Evolutionary conservation across 441 rosid genomes (phyloP).

Genomic region (Lepidium campestre): DNA sequence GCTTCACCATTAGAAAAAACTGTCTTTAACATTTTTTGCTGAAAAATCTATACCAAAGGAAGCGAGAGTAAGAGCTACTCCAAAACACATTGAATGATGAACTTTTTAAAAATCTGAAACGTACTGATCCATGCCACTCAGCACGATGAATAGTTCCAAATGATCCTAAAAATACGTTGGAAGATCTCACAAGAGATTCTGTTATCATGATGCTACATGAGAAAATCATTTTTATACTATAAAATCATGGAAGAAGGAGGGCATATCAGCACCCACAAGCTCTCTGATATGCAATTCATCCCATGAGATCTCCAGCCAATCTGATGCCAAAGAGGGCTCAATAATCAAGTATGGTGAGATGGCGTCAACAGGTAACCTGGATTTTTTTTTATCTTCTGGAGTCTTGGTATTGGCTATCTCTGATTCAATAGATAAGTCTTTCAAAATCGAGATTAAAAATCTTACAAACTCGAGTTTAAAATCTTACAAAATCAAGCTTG

Average conservation of each 20-base stretch:
- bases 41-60: neutral
- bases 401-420: constrained; percentile 34
- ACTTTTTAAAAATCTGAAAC: constrained; percentile 22
- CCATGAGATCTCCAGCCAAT: constrained; percentile 97
- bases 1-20: constrained; percentile 35
- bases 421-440: constrained; percentile 32
- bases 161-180: constrained; percentile 51
- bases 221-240: neutral
- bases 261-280: constrained; percentile 90
- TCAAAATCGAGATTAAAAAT: no score
- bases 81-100: neutral
- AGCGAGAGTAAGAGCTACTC: neutral
- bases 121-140: constrained; percentile 98
- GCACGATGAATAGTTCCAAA: constrained; percentile 98
- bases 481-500: no score
- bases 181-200: neutral
- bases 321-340: constrained; percentile 96
- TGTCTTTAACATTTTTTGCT: neutral
- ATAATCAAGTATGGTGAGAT: constrained; percentile 62
- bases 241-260: constrained; percentile 10
- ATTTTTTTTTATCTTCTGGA: constrained; percentile 30
- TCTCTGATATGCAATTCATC: constrained; percentile 86
- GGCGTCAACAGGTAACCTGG: constrained; percentile 34
- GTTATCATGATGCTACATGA: neutral
- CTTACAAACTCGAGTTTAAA: no score